phyloP scores from a whole-genome alignment of 202 grass and related monocot genomes.

The Zizania palustris region DNA sequence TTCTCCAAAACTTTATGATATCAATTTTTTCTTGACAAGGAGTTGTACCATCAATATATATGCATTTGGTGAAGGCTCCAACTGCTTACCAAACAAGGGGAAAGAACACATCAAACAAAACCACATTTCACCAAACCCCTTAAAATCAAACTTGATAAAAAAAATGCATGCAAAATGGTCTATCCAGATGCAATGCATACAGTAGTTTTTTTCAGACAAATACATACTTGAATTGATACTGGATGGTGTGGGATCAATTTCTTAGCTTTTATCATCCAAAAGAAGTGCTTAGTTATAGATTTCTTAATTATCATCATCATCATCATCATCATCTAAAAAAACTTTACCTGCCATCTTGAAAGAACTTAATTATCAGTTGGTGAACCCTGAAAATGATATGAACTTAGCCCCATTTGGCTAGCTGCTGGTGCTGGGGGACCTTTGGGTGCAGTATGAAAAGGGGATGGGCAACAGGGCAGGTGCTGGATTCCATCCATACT shows the following conservation, averaged over 20 bases:
- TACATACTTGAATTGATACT: background rate
- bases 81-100: constrained; percentile 14
- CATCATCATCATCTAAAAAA: background rate
- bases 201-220: background rate
- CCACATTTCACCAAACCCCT: background rate
- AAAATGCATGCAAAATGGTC: background rate
- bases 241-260: background rate
- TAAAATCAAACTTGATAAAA: background rate
- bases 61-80: constrained; percentile 26
- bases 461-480: background rate
- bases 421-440: background rate
- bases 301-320: background rate
- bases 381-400: background rate
- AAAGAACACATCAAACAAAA: background rate
- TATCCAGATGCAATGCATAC: background rate
- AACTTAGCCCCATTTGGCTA: background rate
- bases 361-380: background rate
- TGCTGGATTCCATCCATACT: constrained; percentile 39
- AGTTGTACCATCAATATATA: background rate
- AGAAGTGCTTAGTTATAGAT: background rate
- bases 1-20: constrained; percentile 10
- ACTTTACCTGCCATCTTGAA: background rate
- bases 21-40: background rate
- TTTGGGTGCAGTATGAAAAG: constrained; percentile 2
- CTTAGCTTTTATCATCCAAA: background rate